Base-by-base conservation (phyloP, 208 protist genomes). In the Leishmania major region DNA sequence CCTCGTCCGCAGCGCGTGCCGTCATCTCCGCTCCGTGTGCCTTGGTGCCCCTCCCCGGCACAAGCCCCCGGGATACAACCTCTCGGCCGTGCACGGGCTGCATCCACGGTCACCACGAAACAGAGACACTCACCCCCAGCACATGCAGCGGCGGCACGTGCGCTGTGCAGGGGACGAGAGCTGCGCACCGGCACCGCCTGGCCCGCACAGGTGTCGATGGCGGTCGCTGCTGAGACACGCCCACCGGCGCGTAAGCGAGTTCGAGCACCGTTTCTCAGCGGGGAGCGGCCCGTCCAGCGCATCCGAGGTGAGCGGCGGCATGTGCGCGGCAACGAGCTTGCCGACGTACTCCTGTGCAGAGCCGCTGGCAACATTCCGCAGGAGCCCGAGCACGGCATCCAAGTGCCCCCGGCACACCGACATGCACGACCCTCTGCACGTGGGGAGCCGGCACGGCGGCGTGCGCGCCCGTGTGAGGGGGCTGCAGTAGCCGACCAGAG, bases 401-500 rank as follows among this genome's bases (percentile, higher is more conserved):
- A 22, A 11, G 49, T 59, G 55, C 45, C 31, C 83, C 79, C 47
- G 74, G 67, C 57, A 62, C 67, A 76, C 81, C 77, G 60, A 22
- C 43, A 45, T 77, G 81, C 49, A 83, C 77, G 19, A 6, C 4
- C 43, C 73, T 47, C 25, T 80, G 72, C 67, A 53, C 83, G 13
- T 73, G 22, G 35, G 57, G 51, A 11, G 45, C 45, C 45, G 45
- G 11, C 45, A 47, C 45, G 45, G 45, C 45, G 45, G 45, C 45
- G 45, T 47, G 45, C 47, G 71, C 53, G 57, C 51, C 25, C 75
- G 49, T 6, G 69, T 66, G 45, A 73, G 51, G 75, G 81, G 49
- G 7, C 78, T 59, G 72, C 70, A 79, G 60, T 80, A 83, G 78
- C 79, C 83, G 66, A 82, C 64, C n/a, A 75, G 53, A 49, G 60